phyloP scores from a whole-genome alignment of 2,329 filamentous ascomycete genomes.

The Dactylellina cionopaga region DNA sequence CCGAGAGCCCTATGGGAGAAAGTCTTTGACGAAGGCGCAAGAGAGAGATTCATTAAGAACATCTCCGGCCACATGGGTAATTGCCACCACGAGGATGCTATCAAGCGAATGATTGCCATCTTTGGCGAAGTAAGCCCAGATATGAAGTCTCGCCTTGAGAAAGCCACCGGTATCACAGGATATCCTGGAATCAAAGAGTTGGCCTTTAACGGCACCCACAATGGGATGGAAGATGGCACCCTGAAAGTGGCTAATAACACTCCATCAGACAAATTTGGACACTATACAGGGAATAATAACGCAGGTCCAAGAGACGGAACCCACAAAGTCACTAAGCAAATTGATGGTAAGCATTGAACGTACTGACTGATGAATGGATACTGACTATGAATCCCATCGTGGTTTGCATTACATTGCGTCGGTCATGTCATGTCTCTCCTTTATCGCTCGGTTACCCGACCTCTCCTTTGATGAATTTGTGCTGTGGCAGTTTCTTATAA shows the following conservation, averaged over 20 bases:
- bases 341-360: conserved; percentile 49
- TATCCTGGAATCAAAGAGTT: conserved; percentile 69
- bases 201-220: conserved; percentile 71
- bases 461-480: neutral
- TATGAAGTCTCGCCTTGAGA: conserved; percentile 69
- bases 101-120: conserved; percentile 73
- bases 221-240: conserved; percentile 68
- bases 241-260: conserved; percentile 67
- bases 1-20: conserved; percentile 70
- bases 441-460: neutral
- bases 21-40: conserved; percentile 70
- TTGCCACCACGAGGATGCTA: conserved; percentile 69
- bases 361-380: conserved; percentile 34
- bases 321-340: conserved; percentile 58
- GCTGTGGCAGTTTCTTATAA: conserved; percentile 35
- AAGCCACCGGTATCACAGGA: conserved; percentile 71
- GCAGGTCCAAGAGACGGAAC: conserved; percentile 64
- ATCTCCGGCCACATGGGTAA: conserved; percentile 71
- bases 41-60: conserved; percentile 70
- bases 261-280: conserved; percentile 58
- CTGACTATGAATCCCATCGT: conserved; percentile 26
- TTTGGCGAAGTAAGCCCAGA: conserved; percentile 72
- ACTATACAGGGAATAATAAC: conserved; percentile 61
- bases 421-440: conserved; percentile 9
- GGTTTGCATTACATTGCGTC: conserved; percentile 14